Conservation (phyloP, 768 basidiomycete genomes). For the Omphalotus guepiniiformis region DNA sequence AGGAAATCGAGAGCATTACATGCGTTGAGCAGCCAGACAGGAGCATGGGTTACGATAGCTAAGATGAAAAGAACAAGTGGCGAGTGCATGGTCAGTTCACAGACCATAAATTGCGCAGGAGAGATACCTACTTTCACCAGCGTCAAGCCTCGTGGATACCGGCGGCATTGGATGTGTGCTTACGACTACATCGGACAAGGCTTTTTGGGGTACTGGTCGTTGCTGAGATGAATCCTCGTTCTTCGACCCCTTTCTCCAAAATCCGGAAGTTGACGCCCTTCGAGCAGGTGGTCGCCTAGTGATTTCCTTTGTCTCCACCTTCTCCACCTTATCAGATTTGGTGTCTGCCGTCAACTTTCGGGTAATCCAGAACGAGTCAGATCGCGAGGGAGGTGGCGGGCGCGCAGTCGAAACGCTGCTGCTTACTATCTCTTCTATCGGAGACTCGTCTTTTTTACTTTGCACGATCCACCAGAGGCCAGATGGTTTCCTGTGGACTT, state of each 20-base stretch:
- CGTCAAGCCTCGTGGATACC: slow-evolving; percentile 7
- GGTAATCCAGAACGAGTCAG: slow-evolving; percentile 7
- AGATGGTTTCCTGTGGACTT: slow-evolving; percentile 44
- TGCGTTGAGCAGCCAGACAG: slow-evolving; percentile 74
- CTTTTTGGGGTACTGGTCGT: slow-evolving; percentile 31
- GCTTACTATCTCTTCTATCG: slow-evolving; percentile 10
- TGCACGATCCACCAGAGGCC: slow-evolving; percentile 52
- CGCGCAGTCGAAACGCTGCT: slow-evolving; percentile 8
- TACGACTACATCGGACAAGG: slow-evolving; percentile 27
- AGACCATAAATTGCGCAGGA: background rate
- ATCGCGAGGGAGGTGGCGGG: slow-evolving; percentile 16
- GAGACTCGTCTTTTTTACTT: slow-evolving; percentile 33
- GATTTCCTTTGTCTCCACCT: slow-evolving; percentile 3
- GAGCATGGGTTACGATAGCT: slow-evolving; percentile 54
- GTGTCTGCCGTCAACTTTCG: slow-evolving; percentile 5
- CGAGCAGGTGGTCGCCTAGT: slow-evolving; percentile 1
- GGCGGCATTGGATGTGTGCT: slow-evolving; percentile 20
- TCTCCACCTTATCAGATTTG: slow-evolving; percentile 1
- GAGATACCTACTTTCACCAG: slow-evolving; percentile 21
- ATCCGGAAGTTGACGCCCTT: slow-evolving; percentile 23
- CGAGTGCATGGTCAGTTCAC: background rate
- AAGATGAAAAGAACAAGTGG: slow-evolving; percentile 11
- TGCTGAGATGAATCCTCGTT: slow-evolving; percentile 16
- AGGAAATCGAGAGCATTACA: slow-evolving; percentile 73
- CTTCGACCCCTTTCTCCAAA: slow-evolving; percentile 26